Evolutionary conservation across 73 alveolate species (phyloP), one percentile per base, ranked within the genome.

Genomic region (Tetrahymena borealis): DNA sequence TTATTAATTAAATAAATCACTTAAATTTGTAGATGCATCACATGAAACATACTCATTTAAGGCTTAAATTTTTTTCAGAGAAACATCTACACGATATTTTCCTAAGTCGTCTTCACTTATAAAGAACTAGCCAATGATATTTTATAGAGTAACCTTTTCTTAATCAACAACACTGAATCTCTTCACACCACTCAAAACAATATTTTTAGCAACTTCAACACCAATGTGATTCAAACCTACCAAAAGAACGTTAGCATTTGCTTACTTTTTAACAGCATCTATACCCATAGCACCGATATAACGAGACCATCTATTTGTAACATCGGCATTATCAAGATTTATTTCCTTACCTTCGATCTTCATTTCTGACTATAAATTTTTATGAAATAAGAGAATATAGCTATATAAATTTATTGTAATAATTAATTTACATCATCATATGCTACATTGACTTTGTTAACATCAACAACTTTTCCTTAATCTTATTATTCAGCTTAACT

Each of bases 211-310:
- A 35, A 98, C 97, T 96, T 98, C 99, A 36, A 98, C 96, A 18
- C 99, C 99, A 33, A 98, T 92, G 5, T 98, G 97, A 11, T 99
- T 98, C 3, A 97, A 94, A 1, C 98, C 98, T 2, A 94, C 90
- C 33, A 98, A 91, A 78, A 97, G 95, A n/a, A 98, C 94, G 60
- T 95, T 97, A 12, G 99, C 95, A 90, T 97, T 94, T 39, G 99
- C 97, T 96, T 97, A 97, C 91, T 97, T 96, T 32, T 96, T 94
- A 1, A 98, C 99, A 4, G 99, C 99, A 78, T 98, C 99, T 40
- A 98, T 90, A 4, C 99, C 99, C 96, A 98, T 94, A 28, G 99
- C 99, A 32, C 99, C 99, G 35, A 98, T 98, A 95, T 98, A 98
- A 91, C 99, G 94, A 78, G 98, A 94, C 99, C 98, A 97, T 92